Percentiles rank a stretch among this genome's conserved stretches.
phyloP scores from a whole-genome alignment of 345 rosid species.

The Combretum micranthum region DNA sequence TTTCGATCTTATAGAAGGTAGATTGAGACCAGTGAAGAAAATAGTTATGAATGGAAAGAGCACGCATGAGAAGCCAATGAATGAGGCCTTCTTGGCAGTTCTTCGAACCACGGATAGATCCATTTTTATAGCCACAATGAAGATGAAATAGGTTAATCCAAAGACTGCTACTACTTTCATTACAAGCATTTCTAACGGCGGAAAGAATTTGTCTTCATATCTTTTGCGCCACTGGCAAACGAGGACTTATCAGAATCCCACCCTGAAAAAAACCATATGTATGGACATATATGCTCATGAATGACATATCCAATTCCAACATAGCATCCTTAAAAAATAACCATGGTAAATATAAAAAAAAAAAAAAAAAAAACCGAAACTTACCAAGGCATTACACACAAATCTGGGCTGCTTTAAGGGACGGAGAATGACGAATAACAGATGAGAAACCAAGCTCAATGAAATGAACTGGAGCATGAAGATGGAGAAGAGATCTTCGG shows the following conservation, averaged over 20 bases:
- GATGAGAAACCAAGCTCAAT: no score
- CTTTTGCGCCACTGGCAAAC: neutral
- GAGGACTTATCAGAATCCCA: conserved; percentile 5
- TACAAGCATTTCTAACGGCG: neutral
- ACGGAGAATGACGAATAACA: no score
- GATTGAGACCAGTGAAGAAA: no score
- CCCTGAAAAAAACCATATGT: conserved; percentile 6
- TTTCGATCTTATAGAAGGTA: neutral
- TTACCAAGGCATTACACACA: no score
- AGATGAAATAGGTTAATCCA: conserved; percentile 3
- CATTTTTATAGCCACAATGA: conserved; percentile 9
- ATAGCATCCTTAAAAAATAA: no score
- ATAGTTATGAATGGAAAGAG: neutral
- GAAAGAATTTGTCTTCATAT: neutral
- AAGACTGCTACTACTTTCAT: neutral
- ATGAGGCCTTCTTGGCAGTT: neutral
- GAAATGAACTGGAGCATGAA: no score
- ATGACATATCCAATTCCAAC: no score
- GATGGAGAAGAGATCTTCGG: no score
- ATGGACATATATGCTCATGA: no score
- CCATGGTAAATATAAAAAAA: no score
- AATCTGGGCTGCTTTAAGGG: no score
- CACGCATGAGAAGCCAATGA: neutral
- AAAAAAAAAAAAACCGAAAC: no score
- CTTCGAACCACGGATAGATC: conserved; percentile 2